Percentiles rank a stretch among this genome's conserved stretches.
phyloP scores from a whole-genome alignment of 2,329 filamentous ascomycete species.

The Neofusicoccum ribis region DNA sequence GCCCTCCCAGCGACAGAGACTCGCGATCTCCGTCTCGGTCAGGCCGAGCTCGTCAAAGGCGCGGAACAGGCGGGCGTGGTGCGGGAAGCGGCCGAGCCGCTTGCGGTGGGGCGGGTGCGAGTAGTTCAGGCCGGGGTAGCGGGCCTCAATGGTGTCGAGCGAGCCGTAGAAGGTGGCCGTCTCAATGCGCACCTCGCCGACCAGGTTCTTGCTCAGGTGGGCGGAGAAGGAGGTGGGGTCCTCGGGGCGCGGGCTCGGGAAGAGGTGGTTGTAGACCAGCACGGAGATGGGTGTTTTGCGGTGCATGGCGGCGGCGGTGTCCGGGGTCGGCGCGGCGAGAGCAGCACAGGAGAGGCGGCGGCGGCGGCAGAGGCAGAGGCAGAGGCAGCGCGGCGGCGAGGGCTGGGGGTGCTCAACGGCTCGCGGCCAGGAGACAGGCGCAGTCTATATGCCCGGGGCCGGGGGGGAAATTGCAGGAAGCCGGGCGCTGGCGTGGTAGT shows the following conservation, averaged over 20 bases:
- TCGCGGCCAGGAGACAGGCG: slow-evolving; percentile 7
- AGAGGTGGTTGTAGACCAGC: slow-evolving; percentile 73
- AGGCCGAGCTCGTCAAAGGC: slow-evolving; percentile 71
- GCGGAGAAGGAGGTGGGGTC: slow-evolving; percentile 72
- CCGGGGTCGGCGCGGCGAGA: not conserved
- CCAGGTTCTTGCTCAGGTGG: slow-evolving; percentile 69
- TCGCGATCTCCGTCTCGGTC: slow-evolving; percentile 68
- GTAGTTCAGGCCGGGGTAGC: slow-evolving; percentile 81
- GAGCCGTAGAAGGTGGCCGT: slow-evolving; percentile 78
- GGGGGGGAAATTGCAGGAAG: slow-evolving; percentile 19
- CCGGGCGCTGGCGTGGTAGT: not conserved
- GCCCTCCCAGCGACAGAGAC: slow-evolving; percentile 78
- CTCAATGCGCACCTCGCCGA: slow-evolving; percentile 76
- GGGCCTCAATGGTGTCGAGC: slow-evolving; percentile 75
- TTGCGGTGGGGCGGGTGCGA: slow-evolving; percentile 70
- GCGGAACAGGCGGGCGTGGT: slow-evolving; percentile 74
- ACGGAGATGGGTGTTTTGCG: slow-evolving; percentile 67
- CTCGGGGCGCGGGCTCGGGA: slow-evolving; percentile 64
- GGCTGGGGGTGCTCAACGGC: not conserved
- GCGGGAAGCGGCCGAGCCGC: slow-evolving; percentile 73
- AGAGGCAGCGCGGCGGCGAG: not conserved
- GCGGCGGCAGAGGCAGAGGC: not conserved
- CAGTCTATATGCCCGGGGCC: slow-evolving; percentile 11
- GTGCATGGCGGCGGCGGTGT: slow-evolving; percentile 59
- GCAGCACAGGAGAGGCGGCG: not conserved